Conservation (phyloP, 75 land plant species). For the Pinus albicaulis region DNA sequence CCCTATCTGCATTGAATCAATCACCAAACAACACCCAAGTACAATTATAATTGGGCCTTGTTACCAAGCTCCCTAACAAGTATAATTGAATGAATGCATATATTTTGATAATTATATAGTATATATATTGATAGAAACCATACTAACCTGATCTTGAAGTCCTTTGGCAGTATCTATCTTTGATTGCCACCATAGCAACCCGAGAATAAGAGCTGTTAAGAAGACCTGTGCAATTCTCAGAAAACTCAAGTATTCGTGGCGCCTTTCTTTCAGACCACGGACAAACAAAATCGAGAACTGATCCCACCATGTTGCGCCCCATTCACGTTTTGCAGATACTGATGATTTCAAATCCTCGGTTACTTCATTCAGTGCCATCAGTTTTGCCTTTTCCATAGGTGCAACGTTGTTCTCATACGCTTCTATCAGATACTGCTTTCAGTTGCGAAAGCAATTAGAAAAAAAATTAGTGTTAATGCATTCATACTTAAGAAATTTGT, state of each 20-base stretch:
- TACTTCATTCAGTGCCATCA: slow-evolving; percentile 6
- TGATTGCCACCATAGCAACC: slow-evolving; percentile 88
- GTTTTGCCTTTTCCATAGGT: slow-evolving; percentile 25
- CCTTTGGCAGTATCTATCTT: slow-evolving; percentile 35
- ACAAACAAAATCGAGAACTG: slow-evolving; percentile 67
- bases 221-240: slow-evolving; percentile 72
- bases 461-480: too few relatives aligned
- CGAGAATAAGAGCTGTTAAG: slow-evolving; percentile 61
- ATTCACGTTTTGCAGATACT: slow-evolving; percentile 29
- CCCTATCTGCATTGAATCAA: slow-evolving; percentile 42
- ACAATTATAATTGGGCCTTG: too few relatives aligned
- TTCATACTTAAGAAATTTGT: too few relatives aligned
- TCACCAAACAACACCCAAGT: too few relatives aligned
- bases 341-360: slow-evolving; percentile 27
- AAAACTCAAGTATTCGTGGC: slow-evolving; percentile 81
- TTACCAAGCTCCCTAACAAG: too few relatives aligned
- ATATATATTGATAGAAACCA: background rate
- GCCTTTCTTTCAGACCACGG: slow-evolving; percentile 83
- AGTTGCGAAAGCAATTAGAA: too few relatives aligned
- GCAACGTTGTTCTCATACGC: slow-evolving; percentile 43
- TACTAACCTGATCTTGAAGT: slow-evolving; percentile 64
- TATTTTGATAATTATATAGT: too few relatives aligned
- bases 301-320: slow-evolving; percentile 82
- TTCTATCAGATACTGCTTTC: slow-evolving; percentile 42
- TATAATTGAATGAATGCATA: too few relatives aligned